Conservation (phyloP, 1,284 basidiomycete species). For the Caloboletus firmus region DNA sequence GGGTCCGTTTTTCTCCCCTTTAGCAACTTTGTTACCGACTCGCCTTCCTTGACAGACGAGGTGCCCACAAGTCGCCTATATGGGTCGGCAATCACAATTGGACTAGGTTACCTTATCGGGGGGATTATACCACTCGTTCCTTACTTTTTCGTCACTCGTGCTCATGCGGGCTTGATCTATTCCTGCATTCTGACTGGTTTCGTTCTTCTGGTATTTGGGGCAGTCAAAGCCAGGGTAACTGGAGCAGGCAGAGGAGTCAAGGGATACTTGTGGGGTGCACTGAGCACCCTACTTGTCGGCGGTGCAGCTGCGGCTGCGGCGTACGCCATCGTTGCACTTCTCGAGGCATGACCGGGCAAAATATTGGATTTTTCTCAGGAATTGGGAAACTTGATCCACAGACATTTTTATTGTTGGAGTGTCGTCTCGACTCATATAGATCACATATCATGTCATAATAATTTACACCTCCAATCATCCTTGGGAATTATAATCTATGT, state of each 20-base stretch:
- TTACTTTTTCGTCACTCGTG: constrained; percentile 80
- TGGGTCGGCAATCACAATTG: constrained; percentile 90
- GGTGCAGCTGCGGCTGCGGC: constrained; percentile 88
- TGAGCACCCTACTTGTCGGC: constrained; percentile 88
- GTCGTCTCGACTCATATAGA: not conserved
- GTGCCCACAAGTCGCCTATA: constrained; percentile 68
- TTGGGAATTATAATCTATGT: not conserved
- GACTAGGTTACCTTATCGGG: constrained; percentile 82
- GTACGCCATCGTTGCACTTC: constrained; percentile 77
- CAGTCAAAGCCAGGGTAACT: constrained; percentile 86
- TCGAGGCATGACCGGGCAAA: constrained; percentile 48
- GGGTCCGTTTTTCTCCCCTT: constrained; percentile 47
- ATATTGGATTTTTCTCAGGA: not conserved
- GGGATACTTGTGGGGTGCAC: constrained; percentile 80
- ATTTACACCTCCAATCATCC: not conserved
- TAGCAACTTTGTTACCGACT: not conserved
- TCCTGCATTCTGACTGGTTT: constrained; percentile 78
- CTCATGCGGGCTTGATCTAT: constrained; percentile 68
- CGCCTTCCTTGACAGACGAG: constrained; percentile 59
- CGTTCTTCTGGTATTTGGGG: constrained; percentile 88
- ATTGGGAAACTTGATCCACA: not conserved
- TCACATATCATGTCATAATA: constrained; percentile 5
- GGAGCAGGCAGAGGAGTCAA: constrained; percentile 63
- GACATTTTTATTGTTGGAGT: not conserved
- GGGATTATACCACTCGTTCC: constrained; percentile 88